A percentile compares a stretch with the other conserved stretches of the same genome.
These are phyloP conservation scores for Colletotrichum agaves DNA, from an alignment of 2,329 filamentous ascomycete genomes.

Conservation along the genomic window DNA sequence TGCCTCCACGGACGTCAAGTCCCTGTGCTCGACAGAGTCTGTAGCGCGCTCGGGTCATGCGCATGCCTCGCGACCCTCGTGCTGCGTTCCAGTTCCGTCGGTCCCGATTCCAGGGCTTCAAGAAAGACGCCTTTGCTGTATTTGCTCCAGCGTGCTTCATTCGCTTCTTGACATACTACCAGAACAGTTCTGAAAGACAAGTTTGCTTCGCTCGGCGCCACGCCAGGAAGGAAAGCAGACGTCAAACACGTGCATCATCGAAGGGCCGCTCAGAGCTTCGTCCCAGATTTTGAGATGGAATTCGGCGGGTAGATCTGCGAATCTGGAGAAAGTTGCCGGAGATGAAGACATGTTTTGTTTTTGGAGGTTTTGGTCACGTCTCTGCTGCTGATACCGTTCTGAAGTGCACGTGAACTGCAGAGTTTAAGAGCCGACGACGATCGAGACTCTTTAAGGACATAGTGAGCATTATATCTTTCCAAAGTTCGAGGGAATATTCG, in stretches of 20 bases:
- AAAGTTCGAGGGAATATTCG: neutral
- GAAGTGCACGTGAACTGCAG: neutral
- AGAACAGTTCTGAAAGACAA: constrained; percentile 11
- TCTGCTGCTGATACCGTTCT: neutral
- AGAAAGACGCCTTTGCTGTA: constrained; percentile 32
- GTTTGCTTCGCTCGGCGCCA: constrained; percentile 9
- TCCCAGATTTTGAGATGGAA: constrained; percentile 34
- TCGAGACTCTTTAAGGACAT: neutral
- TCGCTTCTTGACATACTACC: neutral
- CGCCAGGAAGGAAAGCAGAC: constrained; percentile 43
- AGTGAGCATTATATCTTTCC: neutral
- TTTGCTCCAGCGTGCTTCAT: constrained; percentile 14
- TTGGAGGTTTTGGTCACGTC: neutral
- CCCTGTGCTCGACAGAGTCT: constrained; percentile 14
- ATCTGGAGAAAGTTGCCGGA: constrained; percentile 13
- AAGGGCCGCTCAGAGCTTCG: constrained; percentile 35
- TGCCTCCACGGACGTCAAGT: constrained; percentile 35
- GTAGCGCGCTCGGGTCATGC: constrained; percentile 26
- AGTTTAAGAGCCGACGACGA: neutral
- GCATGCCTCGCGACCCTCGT: constrained; percentile 21
- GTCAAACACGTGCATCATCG: constrained; percentile 46
- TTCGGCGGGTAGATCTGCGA: constrained; percentile 27
- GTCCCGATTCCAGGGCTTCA: constrained; percentile 17
- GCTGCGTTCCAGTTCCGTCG: neutral
- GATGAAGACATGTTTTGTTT: constrained; percentile 44